A percentile compares a stretch with the other conserved stretches of the same genome.
Evolutionary conservation across 1,284 basidiomycete genomes (phyloP).

Genomic region (Rhodotorula mucilaginosa): DNA sequence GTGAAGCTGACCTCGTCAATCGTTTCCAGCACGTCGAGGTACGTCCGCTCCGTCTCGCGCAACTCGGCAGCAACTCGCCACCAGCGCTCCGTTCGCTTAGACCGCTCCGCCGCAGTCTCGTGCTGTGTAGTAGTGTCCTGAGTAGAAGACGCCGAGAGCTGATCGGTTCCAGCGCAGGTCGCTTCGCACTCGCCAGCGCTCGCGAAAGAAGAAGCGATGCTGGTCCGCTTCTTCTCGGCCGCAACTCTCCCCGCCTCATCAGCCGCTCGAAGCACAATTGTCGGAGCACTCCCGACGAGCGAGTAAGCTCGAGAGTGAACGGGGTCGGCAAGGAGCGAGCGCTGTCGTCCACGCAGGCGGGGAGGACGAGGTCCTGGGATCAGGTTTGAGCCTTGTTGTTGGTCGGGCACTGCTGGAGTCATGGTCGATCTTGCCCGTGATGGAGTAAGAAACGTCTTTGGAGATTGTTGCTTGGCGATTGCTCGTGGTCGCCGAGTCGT

Average conservation of each 20-base stretch:
- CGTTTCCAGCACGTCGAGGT: slow-evolving; percentile 73
- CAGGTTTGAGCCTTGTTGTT: not conserved
- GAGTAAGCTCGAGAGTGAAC: slow-evolving; percentile 23
- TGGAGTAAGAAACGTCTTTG: too few relatives aligned
- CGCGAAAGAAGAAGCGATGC: slow-evolving; percentile 25
- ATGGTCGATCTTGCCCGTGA: too few relatives aligned
- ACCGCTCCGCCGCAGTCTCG: slow-evolving; percentile 1
- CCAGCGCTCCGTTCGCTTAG: slow-evolving; percentile 51
- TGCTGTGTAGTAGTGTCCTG: too few relatives aligned
- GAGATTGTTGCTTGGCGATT: not conserved
- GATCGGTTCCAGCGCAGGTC: too few relatives aligned
- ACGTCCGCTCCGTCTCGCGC: slow-evolving; percentile 72
- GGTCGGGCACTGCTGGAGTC: not conserved
- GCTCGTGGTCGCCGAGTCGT: too few relatives aligned
- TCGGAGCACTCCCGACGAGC: slow-evolving; percentile 10
- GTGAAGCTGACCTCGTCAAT: slow-evolving; percentile 63
- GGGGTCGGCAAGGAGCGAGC: slow-evolving; percentile 17
- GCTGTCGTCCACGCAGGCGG: slow-evolving; percentile 5
- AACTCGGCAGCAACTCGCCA: slow-evolving; percentile 69
- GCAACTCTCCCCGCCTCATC: not conserved
- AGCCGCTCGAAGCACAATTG: not conserved
- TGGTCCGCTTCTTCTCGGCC: slow-evolving; percentile 20
- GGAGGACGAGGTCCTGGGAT: not conserved
- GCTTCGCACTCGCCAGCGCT: slow-evolving; percentile 11
- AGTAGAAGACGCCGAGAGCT: too few relatives aligned